Conservation (phyloP, 192 early-diverging fungal genomes). For the Backusella luteola region DNA sequence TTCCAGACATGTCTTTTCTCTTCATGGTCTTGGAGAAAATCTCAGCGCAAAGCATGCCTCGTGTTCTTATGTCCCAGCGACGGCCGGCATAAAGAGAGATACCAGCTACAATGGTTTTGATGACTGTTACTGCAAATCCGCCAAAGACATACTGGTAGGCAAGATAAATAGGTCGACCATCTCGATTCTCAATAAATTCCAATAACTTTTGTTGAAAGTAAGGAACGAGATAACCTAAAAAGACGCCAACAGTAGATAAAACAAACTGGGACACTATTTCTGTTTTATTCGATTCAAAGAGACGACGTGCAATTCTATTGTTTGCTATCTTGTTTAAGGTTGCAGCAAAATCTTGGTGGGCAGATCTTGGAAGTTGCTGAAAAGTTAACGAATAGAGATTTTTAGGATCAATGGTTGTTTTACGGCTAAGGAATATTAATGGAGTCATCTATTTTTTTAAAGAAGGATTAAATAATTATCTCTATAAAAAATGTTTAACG, state of each 20-base stretch:
- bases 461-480: neutral
- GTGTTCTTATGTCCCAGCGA: slow-evolving; percentile 43
- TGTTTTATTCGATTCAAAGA: slow-evolving; percentile 11
- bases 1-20: slow-evolving; percentile 58
- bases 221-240: slow-evolving; percentile 41
- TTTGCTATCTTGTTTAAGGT: neutral
- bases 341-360: slow-evolving; percentile 13
- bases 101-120: slow-evolving; percentile 18
- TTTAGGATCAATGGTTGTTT: neutral
- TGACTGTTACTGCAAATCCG: slow-evolving; percentile 38
- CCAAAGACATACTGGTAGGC: slow-evolving; percentile 59
- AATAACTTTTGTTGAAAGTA: slow-evolving; percentile 46
- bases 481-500: too few species aligned
- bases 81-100: slow-evolving; percentile 46
- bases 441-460: slow-evolving; percentile 15
- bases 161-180: slow-evolving; percentile 26
- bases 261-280: slow-evolving; percentile 17
- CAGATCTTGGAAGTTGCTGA: slow-evolving; percentile 15
- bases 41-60: slow-evolving; percentile 58
- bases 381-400: slow-evolving; percentile 19
- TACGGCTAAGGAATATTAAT: slow-evolving; percentile 14
- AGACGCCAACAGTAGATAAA: neutral
- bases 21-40: slow-evolving; percentile 59
- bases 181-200: slow-evolving; percentile 36
- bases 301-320: slow-evolving; percentile 8